Evolutionary conservation across 352 stramenopile species (phyloP).

Genomic region (Globisporangium yorkense): DNA sequence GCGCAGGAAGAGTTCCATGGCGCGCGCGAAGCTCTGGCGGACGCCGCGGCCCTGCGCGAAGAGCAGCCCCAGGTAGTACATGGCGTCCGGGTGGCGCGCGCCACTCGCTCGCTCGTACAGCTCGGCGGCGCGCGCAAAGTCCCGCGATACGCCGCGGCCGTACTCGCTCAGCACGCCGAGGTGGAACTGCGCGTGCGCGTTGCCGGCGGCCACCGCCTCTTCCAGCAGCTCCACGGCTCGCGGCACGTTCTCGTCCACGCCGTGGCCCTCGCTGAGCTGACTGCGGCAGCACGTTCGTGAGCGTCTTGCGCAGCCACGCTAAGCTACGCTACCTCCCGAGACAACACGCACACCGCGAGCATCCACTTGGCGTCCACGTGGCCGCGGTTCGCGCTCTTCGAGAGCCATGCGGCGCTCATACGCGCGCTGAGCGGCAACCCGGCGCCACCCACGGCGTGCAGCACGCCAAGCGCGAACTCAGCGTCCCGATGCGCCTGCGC

Average conservation of each 20-base stretch:
- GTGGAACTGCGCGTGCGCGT: slow-evolving; percentile 27
- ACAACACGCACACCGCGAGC: slow-evolving; percentile 30
- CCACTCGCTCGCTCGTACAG: slow-evolving; percentile 27
- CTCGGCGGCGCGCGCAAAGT: slow-evolving; percentile 27
- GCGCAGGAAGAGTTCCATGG: slow-evolving; percentile 28
- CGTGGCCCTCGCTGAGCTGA: slow-evolving; percentile 35
- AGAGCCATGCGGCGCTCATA: slow-evolving; percentile 30
- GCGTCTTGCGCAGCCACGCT: not conserved
- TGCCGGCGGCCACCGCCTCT: slow-evolving; percentile 18
- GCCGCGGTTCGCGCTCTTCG: slow-evolving; percentile 25
- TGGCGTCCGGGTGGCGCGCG: slow-evolving; percentile 29
- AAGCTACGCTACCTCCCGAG: not conserved
- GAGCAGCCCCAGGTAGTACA: slow-evolving; percentile 53
- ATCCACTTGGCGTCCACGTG: slow-evolving; percentile 49
- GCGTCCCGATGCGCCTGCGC: slow-evolving; percentile 27
- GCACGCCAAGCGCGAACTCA: slow-evolving; percentile 39
- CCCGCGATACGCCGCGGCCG: slow-evolving; percentile 26
- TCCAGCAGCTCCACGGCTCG: slow-evolving; percentile 28
- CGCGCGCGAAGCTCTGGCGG: slow-evolving; percentile 23
- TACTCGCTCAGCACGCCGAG: slow-evolving; percentile 52
- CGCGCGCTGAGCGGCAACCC: slow-evolving; percentile 25
- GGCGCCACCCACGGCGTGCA: slow-evolving; percentile 17
- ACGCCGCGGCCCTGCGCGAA: slow-evolving; percentile 37
- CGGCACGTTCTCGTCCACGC: slow-evolving; percentile 21
- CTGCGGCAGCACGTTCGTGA: slow-evolving; percentile 10